phyloP scores from a whole-genome alignment of 2,329 filamentous ascomycete species.

The Ilyonectria robusta region DNA sequence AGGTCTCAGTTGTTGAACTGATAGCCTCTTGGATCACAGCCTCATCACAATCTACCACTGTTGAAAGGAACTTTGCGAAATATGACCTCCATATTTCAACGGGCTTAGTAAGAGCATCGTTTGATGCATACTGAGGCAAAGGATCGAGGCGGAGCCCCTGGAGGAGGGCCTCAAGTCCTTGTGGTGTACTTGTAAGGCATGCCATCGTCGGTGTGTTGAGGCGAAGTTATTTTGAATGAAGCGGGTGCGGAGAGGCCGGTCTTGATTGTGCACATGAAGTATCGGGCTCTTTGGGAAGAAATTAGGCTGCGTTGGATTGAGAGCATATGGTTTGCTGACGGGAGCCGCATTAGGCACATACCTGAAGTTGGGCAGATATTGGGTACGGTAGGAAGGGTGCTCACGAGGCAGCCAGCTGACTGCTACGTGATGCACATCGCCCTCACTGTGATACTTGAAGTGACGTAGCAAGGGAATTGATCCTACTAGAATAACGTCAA shows the following conservation, averaged over 20 bases:
- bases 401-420: background rate
- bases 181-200: conserved; percentile 17
- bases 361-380: conserved; percentile 18
- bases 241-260: background rate
- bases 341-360: conserved; percentile 14
- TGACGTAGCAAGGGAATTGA: background rate
- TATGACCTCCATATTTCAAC: conserved; percentile 34
- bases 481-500: background rate
- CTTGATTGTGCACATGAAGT: background rate
- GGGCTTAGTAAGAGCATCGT: conserved; percentile 26
- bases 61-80: conserved; percentile 22
- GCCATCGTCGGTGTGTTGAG: conserved; percentile 11
- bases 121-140: conserved; percentile 21
- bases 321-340: background rate
- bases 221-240: background rate
- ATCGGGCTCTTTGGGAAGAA: background rate
- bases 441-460: background rate
- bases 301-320: background rate
- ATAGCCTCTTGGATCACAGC: conserved; percentile 32
- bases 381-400: conserved; percentile 13
- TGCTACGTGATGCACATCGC: background rate
- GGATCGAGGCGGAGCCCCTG: conserved; percentile 27
- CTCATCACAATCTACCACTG: conserved; percentile 27
- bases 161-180: conserved; percentile 25
- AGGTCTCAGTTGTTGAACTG: conserved; percentile 30